phyloP scores from a whole-genome alignment of 2,329 filamentous ascomycete species.

The Exophiala sp. region DNA sequence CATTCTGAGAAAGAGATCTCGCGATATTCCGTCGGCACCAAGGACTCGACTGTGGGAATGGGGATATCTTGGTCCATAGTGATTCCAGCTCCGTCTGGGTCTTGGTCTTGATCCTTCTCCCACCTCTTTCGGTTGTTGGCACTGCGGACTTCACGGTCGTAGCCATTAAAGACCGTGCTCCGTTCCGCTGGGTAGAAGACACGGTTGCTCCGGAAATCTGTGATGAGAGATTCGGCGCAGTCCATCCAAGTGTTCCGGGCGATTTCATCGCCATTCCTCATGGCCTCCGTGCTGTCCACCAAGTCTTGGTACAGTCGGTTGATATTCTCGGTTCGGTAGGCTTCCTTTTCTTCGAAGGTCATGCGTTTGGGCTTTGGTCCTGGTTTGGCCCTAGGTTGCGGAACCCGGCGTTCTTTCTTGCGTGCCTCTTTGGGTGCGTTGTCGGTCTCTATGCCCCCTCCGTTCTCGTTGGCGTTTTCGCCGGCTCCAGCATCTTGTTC shows the following conservation, averaged over 20 bases:
- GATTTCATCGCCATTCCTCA: constrained; percentile 46
- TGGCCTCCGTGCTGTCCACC: constrained; percentile 43
- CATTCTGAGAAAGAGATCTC: constrained; percentile 76
- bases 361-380: constrained; percentile 24
- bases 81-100: not conserved
- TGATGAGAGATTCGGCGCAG: constrained; percentile 52
- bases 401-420: constrained; percentile 7
- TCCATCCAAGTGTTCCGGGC: constrained; percentile 54
- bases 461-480: not conserved
- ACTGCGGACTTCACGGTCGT: constrained; percentile 38
- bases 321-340: constrained; percentile 39
- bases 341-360: constrained; percentile 33
- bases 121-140: constrained; percentile 28
- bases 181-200: constrained; percentile 53
- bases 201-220: constrained; percentile 56
- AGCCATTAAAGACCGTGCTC: constrained; percentile 47
- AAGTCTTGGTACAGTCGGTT: constrained; percentile 43
- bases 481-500: constrained; percentile 22
- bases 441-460: constrained; percentile 1
- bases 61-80: constrained; percentile 16
- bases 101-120: constrained; percentile 2
- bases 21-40: constrained; percentile 50
- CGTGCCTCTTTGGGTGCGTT: constrained; percentile 16
- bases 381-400: constrained; percentile 11
- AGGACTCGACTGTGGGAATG: constrained; percentile 14